These are phyloP conservation scores for Pascua guehoae DNA, from an alignment of 1,284 basidiomycete species.

Conservation along the genomic window DNA sequence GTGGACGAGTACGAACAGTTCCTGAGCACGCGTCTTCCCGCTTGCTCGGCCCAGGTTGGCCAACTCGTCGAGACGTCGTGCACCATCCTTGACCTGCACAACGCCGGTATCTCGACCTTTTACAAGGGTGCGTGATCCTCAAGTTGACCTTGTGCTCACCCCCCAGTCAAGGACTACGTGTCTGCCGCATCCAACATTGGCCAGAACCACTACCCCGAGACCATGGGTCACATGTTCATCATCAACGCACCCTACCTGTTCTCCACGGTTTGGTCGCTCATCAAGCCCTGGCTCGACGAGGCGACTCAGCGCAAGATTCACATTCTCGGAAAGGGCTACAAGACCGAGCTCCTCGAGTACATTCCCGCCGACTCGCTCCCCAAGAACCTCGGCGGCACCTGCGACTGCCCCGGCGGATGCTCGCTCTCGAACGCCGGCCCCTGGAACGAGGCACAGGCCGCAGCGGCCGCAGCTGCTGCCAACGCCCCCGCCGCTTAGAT, in stretches of 20 bases:
- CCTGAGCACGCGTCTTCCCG: conserved; percentile 72
- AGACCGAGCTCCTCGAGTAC: conserved; percentile 69
- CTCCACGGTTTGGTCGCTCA: conserved; percentile 78
- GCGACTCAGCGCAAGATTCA: conserved; percentile 91
- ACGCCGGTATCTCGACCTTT: conserved; percentile 78
- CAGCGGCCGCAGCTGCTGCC: neutral
- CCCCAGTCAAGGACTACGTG: conserved; percentile 81
- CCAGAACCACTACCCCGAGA: conserved; percentile 88
- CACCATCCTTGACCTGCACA: conserved; percentile 90
- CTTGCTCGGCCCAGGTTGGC: conserved; percentile 64
- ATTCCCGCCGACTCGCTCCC: conserved; percentile 82
- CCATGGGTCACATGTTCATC: conserved; percentile 95
- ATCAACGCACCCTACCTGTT: conserved; percentile 93
- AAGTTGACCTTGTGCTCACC: neutral
- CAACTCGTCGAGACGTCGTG: conserved; percentile 95
- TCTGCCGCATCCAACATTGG: conserved; percentile 73
- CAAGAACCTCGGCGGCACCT: conserved; percentile 76
- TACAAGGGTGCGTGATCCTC: conserved; percentile 56
- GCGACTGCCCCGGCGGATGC: conserved; percentile 76
- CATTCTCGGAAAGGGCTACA: conserved; percentile 64
- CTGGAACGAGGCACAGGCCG: conserved; percentile 61
- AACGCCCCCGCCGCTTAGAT: neutral
- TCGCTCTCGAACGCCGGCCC: conserved; percentile 86
- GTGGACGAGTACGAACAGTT: conserved; percentile 94
- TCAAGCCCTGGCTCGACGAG: conserved; percentile 93